Base-by-base conservation (phyloP, 208 protist species). In the Trypanosoma conorhini region DNA sequence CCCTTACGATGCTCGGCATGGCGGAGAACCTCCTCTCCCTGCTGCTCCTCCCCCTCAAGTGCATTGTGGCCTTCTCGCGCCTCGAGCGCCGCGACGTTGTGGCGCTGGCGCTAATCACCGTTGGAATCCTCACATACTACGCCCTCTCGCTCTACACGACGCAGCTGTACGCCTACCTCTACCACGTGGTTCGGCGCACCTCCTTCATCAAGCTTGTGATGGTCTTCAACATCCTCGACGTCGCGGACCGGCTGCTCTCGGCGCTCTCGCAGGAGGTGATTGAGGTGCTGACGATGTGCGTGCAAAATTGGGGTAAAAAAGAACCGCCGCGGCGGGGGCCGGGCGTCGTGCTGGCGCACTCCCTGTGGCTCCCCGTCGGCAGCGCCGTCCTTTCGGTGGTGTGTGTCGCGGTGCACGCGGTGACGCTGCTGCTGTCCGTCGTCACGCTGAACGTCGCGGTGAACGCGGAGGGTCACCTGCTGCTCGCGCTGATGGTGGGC, bases 191-290 rank as follows among this genome's bases (percentile, higher is more conserved):
- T 46, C 71, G 93, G 12, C 85, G 87, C 19, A 94, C 97, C 57
- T 81, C 86, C 19, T 81, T 92, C 22, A 92, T 99, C 60, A 98
- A 98, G 74, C 77, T 99, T 17, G 97, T 98, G 68, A 96, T 98
- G 33, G 88, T 99, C n/a, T 98, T 94, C 62, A 97, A 96, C 80
- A 86, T 97, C 40, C 74, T 98, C 15, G 97, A 97, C 38, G 78
- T 96, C 28, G 85, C 91, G 59, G 96, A 98, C 74, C 95, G 88
- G 71, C 74, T 98, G 21, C 93, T 94, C 48, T 82, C 80, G 22
- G 94, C 89, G 15, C 83, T 98, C 33, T 95, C 90, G 22, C 92
- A 98, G 64, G 97, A 98, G 74, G 84, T 94, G 5, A 84, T 96
- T 60, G 89, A 97, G 44, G 77, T 96, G 21, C 63, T 98, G 2